Evolutionary conservation across 495 filamentous ascomycete genomes (phyloP).

Genomic region (Xylaria telfairii): DNA sequence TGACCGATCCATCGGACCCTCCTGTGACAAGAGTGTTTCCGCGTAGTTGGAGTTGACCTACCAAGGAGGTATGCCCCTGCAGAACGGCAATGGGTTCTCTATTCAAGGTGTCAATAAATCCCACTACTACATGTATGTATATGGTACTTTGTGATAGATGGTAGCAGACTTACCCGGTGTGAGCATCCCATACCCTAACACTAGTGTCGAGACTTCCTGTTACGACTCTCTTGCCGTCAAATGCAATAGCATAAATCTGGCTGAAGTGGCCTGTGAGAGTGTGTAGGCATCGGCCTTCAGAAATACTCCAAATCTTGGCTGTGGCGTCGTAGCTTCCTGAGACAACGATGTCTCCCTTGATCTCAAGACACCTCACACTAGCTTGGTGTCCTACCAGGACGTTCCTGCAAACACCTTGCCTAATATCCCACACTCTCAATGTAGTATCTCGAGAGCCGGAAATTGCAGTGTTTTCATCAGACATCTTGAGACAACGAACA

Average conservation of each 20-base stretch:
- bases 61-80: slow-evolving; percentile 94
- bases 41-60: slow-evolving; percentile 96
- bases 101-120: slow-evolving; percentile 33
- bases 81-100: slow-evolving; percentile 88
- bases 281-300: slow-evolving; percentile 85
- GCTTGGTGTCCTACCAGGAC: slow-evolving; percentile 96
- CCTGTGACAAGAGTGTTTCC: slow-evolving; percentile 94
- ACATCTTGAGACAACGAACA: slow-evolving; percentile 97
- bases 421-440: slow-evolving; percentile 92
- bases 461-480: slow-evolving; percentile 88
- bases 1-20: slow-evolving; percentile 92
- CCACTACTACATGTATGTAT: neutral
- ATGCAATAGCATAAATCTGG: slow-evolving; percentile 98
- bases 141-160: neutral
- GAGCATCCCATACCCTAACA: slow-evolving; percentile 95
- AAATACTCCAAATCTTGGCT: slow-evolving; percentile 96
- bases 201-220: slow-evolving; percentile 97
- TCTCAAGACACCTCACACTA: slow-evolving; percentile 93
- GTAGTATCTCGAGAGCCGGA: slow-evolving; percentile 96
- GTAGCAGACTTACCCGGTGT: slow-evolving; percentile 71
- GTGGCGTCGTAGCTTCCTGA: slow-evolving; percentile 98
- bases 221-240: slow-evolving; percentile 91
- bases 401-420: slow-evolving; percentile 82
- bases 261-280: slow-evolving; percentile 96
- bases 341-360: slow-evolving; percentile 93